A percentile compares a stretch with the other conserved stretches of the same genome.
phyloP scores from a whole-genome alignment of 345 rosid species.

The Rhizophora apiculata region DNA sequence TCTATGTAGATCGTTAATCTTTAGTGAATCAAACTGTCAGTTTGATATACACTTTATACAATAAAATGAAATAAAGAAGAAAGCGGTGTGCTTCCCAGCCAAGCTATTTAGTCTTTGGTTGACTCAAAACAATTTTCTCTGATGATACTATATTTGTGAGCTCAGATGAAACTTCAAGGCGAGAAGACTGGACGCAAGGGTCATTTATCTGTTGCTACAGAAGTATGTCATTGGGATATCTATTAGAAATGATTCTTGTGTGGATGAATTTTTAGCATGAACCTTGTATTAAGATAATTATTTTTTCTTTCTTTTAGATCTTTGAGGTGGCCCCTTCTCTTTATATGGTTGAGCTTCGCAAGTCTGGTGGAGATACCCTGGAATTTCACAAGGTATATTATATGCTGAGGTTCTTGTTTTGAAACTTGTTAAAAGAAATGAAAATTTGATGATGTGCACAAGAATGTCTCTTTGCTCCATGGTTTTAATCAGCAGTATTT shows the following conservation, averaged over 20 bases:
- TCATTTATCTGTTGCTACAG: slow-evolving; percentile 87
- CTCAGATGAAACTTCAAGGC: slow-evolving; percentile 84
- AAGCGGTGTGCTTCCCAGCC: background rate
- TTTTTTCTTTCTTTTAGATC: slow-evolving; percentile 39
- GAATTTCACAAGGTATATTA: slow-evolving; percentile 87
- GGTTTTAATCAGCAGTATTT: no score
- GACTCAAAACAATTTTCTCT: slow-evolving; percentile 8
- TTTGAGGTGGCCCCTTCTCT: slow-evolving; percentile 98
- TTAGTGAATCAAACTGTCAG: background rate
- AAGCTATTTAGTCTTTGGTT: background rate
- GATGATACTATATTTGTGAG: slow-evolving; percentile 7
- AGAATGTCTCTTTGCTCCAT: background rate
- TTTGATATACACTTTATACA: background rate
- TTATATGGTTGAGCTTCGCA: slow-evolving; percentile 90
- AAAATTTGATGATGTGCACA: background rate
- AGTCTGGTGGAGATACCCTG: slow-evolving; percentile 94
- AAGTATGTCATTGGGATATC: slow-evolving; percentile 40
- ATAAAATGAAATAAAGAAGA: background rate
- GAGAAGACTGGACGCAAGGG: slow-evolving; percentile 98
- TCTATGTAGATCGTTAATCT: background rate
- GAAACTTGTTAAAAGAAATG: background rate
- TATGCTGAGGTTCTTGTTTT: background rate
- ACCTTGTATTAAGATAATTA: background rate
- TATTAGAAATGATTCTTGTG: background rate
- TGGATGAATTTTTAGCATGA: background rate